phyloP scores from a whole-genome alignment of 2,329 filamentous ascomycete species.

The Alternaria atra region DNA sequence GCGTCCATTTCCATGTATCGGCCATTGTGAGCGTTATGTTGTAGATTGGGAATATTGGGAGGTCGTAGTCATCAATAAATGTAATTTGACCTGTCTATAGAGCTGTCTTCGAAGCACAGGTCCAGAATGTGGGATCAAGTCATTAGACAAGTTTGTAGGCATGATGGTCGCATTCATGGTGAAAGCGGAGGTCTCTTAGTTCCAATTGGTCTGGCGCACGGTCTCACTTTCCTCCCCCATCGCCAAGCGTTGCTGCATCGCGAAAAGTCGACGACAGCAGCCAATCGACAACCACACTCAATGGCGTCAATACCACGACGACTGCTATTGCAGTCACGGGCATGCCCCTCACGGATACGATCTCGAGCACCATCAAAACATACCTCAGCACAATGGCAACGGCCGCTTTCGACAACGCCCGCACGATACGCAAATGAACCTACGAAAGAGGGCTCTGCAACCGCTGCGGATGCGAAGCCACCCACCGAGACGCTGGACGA shows the following conservation, averaged over 20 bases:
- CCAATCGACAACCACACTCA: constrained; percentile 26
- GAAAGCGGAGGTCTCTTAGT: constrained; percentile 32
- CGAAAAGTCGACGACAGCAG: constrained; percentile 45
- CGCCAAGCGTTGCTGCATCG: constrained; percentile 37
- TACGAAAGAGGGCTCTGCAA: constrained; percentile 24
- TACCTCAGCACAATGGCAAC: constrained; percentile 42
- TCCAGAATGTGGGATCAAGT: neutral
- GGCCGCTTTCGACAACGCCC: constrained; percentile 43
- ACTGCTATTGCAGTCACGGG: constrained; percentile 42
- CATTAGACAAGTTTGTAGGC: neutral
- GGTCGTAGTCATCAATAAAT: too few relatives aligned
- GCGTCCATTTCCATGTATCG: constrained; percentile 30
- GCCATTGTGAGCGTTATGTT: constrained; percentile 19
- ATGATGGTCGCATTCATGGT: neutral
- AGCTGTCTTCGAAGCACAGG: neutral
- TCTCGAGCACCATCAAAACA: constrained; percentile 25
- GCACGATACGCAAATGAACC: constrained; percentile 27
- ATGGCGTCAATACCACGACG: constrained; percentile 50
- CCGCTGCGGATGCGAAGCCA: constrained; percentile 13
- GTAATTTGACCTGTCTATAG: neutral
- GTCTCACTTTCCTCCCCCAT: constrained; percentile 30
- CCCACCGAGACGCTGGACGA: constrained; percentile 19
- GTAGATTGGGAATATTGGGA: neutral
- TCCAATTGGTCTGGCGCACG: constrained; percentile 31
- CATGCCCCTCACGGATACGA: constrained; percentile 38